Percentiles rank a stretch among this genome's conserved stretches.
Conservation (phyloP, 202 grass and related monocot genomes). For the Saccharum hybrid region DNA sequence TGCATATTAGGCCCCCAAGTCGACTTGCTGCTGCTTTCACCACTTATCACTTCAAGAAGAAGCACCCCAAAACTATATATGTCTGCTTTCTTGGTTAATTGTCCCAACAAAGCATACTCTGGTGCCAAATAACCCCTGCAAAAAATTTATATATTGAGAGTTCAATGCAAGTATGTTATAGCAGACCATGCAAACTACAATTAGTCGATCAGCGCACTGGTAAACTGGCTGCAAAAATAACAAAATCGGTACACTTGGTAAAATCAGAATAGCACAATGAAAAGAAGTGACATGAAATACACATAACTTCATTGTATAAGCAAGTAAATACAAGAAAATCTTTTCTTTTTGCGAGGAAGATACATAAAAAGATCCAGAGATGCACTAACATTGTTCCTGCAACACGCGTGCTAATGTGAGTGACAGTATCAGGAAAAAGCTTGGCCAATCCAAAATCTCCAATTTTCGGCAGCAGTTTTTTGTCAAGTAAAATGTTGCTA, state of each 20-base stretch:
- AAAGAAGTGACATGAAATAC: constrained; percentile 20
- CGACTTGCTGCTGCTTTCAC: constrained; percentile 60
- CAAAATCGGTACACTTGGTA: neutral
- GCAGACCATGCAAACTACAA: constrained; percentile 28
- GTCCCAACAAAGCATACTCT: constrained; percentile 72
- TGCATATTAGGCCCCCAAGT: constrained; percentile 59
- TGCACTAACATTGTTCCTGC: constrained; percentile 65
- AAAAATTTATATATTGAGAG: constrained; percentile 28
- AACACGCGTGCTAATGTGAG: constrained; percentile 76
- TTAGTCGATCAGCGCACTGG: neutral
- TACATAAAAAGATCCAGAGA: constrained; percentile 17
- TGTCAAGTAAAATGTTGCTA: constrained; percentile 72
- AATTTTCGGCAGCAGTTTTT: constrained; percentile 59
- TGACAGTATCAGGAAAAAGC: constrained; percentile 62
- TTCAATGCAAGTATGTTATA: constrained; percentile 6
- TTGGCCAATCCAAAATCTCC: constrained; percentile 77
- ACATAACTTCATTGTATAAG: constrained; percentile 13
- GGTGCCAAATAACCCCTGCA: constrained; percentile 73
- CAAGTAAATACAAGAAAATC: constrained; percentile 14
- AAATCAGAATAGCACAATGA: neutral
- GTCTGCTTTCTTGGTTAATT: constrained; percentile 78
- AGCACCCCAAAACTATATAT: constrained; percentile 78
- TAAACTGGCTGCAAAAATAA: constrained; percentile 25
- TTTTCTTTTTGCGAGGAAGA: neutral
- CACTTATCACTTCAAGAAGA: constrained; percentile 66